Conservation (phyloP, 2,329 filamentous ascomycete genomes). For the Penicillium aurantiogriseum region DNA sequence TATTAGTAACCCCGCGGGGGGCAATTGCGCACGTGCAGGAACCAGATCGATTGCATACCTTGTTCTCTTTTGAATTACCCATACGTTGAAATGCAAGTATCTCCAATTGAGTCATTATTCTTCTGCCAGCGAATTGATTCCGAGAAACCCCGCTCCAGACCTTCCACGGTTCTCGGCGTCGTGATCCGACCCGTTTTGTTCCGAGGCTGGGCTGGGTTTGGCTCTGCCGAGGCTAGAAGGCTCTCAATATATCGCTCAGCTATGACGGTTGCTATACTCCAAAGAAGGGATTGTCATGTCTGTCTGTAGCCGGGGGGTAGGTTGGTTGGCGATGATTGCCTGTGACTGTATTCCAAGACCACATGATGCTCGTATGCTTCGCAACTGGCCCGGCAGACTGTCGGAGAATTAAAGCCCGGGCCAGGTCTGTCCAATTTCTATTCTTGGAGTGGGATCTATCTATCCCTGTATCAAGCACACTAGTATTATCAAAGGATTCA, state of each 20-base stretch:
- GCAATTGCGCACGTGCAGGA: constrained; percentile 22
- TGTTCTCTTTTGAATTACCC: neutral
- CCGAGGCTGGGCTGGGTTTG: constrained; percentile 17
- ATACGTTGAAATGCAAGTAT: neutral
- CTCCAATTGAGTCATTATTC: neutral
- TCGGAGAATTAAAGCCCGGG: constrained; percentile 21
- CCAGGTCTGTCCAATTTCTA: constrained; percentile 8
- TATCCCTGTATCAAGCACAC: neutral
- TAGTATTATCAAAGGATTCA: neutral
- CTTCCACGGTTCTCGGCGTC: constrained; percentile 6
- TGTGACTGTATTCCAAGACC: constrained; percentile 10
- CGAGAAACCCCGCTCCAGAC: neutral
- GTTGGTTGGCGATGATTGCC: neutral
- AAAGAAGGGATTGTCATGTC: neutral
- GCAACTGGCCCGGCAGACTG: constrained; percentile 15
- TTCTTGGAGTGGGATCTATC: neutral
- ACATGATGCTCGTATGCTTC: constrained; percentile 21
- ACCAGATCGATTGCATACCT: neutral
- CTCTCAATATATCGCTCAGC: constrained; percentile 2
- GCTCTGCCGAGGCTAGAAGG: constrained; percentile 11
- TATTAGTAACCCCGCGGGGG: constrained; percentile 12
- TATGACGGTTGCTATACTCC: neutral
- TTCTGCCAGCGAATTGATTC: neutral
- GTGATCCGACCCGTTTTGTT: constrained; percentile 17
- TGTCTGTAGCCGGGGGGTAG: neutral